Evolutionary conservation across 2,329 filamentous ascomycete genomes (phyloP).

Genomic region (Penicillium crustosum): DNA sequence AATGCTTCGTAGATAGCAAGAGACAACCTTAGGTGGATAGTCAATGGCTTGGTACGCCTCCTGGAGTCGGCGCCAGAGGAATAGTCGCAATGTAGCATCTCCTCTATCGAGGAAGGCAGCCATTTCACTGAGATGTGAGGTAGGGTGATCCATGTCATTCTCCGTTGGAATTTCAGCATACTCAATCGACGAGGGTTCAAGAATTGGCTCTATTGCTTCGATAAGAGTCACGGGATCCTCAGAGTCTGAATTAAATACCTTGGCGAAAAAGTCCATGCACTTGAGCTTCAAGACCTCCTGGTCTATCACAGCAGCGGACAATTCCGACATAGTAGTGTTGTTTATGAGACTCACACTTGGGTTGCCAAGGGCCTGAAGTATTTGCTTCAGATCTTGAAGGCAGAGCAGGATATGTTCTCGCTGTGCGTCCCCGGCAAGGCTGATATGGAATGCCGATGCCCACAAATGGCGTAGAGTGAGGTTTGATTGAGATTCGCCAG

Average conservation of each 20-base stretch:
- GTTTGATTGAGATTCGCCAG: slow-evolving; percentile 37
- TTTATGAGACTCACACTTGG: slow-evolving; percentile 67
- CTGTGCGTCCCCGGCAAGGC: slow-evolving; percentile 54
- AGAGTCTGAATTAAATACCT: slow-evolving; percentile 79
- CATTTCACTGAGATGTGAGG: slow-evolving; percentile 66
- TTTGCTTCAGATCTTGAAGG: slow-evolving; percentile 61
- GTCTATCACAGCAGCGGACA: slow-evolving; percentile 80
- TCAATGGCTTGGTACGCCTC: slow-evolving; percentile 84
- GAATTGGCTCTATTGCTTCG: slow-evolving; percentile 85
- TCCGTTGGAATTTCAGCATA: slow-evolving; percentile 21
- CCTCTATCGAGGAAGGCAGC: slow-evolving; percentile 81
- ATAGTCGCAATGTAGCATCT: slow-evolving; percentile 77
- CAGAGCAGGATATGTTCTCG: slow-evolving; percentile 62
- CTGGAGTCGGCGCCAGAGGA: slow-evolving; percentile 86
- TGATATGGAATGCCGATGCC: slow-evolving; percentile 64
- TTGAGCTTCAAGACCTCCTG: slow-evolving; percentile 88
- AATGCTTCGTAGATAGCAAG: slow-evolving; percentile 80
- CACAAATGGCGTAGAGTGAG: slow-evolving; percentile 64
- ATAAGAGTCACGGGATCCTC: slow-evolving; percentile 82
- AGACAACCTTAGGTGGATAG: slow-evolving; percentile 84
- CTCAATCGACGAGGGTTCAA: slow-evolving; percentile 62
- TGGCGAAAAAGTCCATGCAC: slow-evolving; percentile 94
- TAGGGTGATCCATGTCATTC: slow-evolving; percentile 46
- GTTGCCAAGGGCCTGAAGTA: slow-evolving; percentile 52
- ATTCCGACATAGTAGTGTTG: slow-evolving; percentile 82